Evolutionary conservation across 352 stramenopile genomes (phyloP), one percentile per base, ranked within the genome.

Genomic region (Phytophthora melonis): DNA sequence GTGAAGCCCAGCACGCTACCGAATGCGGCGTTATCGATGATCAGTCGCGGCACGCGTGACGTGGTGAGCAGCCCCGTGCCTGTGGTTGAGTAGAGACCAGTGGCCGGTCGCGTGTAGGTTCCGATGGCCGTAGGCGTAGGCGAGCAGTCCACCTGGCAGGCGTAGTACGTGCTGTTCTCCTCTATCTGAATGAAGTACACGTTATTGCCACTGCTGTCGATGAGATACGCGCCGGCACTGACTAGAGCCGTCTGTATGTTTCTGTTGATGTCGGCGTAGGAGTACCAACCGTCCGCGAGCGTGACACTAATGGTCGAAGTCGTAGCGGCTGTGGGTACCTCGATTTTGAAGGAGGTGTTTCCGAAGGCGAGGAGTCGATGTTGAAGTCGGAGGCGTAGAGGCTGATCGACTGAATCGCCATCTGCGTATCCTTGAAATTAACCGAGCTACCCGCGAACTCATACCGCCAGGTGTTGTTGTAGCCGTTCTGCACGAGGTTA

Each of bases 111-210:
- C 18, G 64, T 71, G 13, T n/a, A 71, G 21, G 41, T 49, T 8
- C 55, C 55, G 3, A 39, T 41, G 1, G 16, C 2, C 11, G 61
- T 68, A 11, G 68, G 68, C 0, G 63, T 71, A 18, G 68, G 2
- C 0, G 49, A 61, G n/a, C 21, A 65, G 27, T 71, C 68, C 0
- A 72, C 2, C 47, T 75, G 63, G 55, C 49, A 56, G 1, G 57
- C 36, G 14, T 72, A 72, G 61, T 72, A 72, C 0, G 56, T 52
- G 6, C 23, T 60, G 25, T 75, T 75, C 13, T 75, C 68, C 0
- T 5, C 16, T 7, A 70, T 0, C 32, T 75, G 36, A 11, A 71
- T 41, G 19, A 64, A 75, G n/a, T 62, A 72, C 0, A 72, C 65
- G 6, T 72, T 72, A 1, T 72, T n/a, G 5, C 57, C 57, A 23